Conservation (phyloP, 768 basidiomycete species). For the Pleurotus cornucopiae region DNA sequence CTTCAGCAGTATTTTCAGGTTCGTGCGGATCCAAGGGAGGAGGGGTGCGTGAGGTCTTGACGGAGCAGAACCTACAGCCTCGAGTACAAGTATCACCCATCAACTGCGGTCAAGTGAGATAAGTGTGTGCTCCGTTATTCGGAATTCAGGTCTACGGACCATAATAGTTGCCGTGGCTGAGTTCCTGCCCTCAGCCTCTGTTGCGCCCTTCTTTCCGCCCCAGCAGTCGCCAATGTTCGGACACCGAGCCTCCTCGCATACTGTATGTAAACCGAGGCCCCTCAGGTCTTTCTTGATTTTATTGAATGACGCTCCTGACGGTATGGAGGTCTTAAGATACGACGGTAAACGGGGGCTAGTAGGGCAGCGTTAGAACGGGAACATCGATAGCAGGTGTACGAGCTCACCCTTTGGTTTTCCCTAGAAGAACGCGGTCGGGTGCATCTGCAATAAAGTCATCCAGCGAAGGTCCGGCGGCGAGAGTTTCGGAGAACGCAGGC, state of each 20-base stretch:
- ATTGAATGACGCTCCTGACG: constrained; percentile 81
- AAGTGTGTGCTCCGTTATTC: not conserved
- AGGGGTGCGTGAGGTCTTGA: constrained; percentile 88
- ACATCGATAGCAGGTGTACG: not conserved
- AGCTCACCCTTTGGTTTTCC: constrained; percentile 65
- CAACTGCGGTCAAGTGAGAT: constrained; percentile 45
- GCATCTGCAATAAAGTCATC: constrained; percentile 76
- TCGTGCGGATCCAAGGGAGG: constrained; percentile 94
- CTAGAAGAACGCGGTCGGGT: constrained; percentile 61
- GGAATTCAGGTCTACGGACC: constrained; percentile 41
- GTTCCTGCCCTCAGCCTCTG: constrained; percentile 68
- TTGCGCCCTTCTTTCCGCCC: constrained; percentile 75
- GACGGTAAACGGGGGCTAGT: constrained; percentile 80
- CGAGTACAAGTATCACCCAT: constrained; percentile 99
- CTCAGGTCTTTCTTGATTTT: constrained; percentile 95
- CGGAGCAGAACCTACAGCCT: constrained; percentile 95
- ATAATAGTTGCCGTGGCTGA: constrained; percentile 98
- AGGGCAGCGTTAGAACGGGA: not conserved
- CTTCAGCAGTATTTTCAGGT: constrained; percentile 97
- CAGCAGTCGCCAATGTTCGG: constrained; percentile 99
- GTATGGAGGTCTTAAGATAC: constrained; percentile 88
- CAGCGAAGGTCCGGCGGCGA: constrained; percentile 67
- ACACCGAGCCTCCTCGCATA: constrained; percentile 98
- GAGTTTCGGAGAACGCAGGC: constrained; percentile 42
- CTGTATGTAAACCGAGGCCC: constrained; percentile 88